Evolutionary conservation across 1,284 basidiomycete genomes (phyloP), one percentile per base, ranked within the genome.

Genomic region (Sphagnurus paluster): DNA sequence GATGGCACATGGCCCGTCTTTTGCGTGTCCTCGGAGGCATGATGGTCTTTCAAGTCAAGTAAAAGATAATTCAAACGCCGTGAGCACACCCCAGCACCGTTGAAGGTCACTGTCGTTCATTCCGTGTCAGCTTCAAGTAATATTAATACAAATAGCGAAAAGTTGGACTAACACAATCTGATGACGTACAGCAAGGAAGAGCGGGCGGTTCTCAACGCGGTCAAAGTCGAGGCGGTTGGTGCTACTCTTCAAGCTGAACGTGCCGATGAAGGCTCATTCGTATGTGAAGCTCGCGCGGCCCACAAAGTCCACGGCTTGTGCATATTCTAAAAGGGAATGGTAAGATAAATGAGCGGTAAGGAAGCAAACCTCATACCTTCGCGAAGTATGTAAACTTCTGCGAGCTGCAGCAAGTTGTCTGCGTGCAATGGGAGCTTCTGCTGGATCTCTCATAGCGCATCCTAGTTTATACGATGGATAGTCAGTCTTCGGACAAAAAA

Each of bases 261-360:
- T 74, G 1, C 91, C 89, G 5, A 91, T 75, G 52, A 96, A 88
- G 6, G 88, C 84, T 16, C 90, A 82, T 59, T 96, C 93, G 53
- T 94, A 94, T 0, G 91, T 84, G 66, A 93, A 96, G 23, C 97
- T 66, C 0, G 93, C 88, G 9, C 93, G 80, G 49, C 93, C 89
- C 24, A 93, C 81, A 56, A 84, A 91, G 53, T 96, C 91, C 1
- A 90, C 82, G 0, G 91, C 88, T 28, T 85, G 84, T 14, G 87
- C 79, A 56, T 93, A 84, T 60, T 95, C 92, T 90, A 46, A 11
- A n/a, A 19, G 5, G 21, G 10, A 20, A 41, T 14, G 45, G n/a
- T n/a, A n/a, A 10, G 24, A 26, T 37, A 11, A 11, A 39, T n/a
- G n/a, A n/a, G n/a, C n/a, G n/a, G n/a, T n/a, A 36, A 33, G 6